A percentile compares a stretch with the other conserved stretches of the same genome.
These are phyloP conservation scores for Globomyces pollinis-pini DNA, from an alignment of 192 early-diverging fungal genomes.

Conservation along the genomic window DNA sequence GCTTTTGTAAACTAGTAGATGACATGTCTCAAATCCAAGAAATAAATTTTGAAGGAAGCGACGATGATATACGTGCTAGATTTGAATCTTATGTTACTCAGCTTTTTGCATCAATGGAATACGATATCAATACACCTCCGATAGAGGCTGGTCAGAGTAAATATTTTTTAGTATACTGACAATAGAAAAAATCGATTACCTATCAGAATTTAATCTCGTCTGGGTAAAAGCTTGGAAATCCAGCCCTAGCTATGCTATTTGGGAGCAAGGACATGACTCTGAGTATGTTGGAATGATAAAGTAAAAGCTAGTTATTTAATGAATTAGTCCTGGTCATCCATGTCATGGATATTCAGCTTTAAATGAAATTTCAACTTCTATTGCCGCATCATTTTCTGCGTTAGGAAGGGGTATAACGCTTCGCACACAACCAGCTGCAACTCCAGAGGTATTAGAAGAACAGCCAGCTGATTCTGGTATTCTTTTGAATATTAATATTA, in stretches of 20 bases:
- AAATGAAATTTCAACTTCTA: constrained; percentile 15
- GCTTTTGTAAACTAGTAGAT: constrained; percentile 28
- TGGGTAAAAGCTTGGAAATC: constrained; percentile 62
- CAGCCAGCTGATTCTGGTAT: background rate
- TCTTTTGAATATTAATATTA: background rate
- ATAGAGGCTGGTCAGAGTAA: constrained; percentile 15
- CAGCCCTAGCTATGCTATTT: constrained; percentile 59
- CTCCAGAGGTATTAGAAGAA: background rate
- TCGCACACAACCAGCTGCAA: background rate
- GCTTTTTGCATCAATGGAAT: constrained; percentile 44
- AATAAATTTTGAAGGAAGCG: constrained; percentile 65
- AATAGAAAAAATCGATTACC: constrained; percentile 44
- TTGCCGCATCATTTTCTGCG: constrained; percentile 21
- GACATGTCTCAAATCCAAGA: constrained; percentile 44
- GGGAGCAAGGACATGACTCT: constrained; percentile 43
- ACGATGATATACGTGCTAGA: constrained; percentile 65
- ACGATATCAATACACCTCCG: background rate
- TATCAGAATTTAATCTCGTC: constrained; percentile 53
- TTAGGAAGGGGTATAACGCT: constrained; percentile 20
- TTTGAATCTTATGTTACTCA: constrained; percentile 69
- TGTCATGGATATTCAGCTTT: constrained; percentile 30
- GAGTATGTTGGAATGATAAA: constrained; percentile 49
- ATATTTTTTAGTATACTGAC: background rate
- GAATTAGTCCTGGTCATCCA: constrained; percentile 28
- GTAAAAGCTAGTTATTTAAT: constrained; percentile 44